A percentile compares a stretch with the other conserved stretches of the same genome.
phyloP scores from a whole-genome alignment of 2,329 filamentous ascomycete species.

The Stromatinia cepivora region DNA sequence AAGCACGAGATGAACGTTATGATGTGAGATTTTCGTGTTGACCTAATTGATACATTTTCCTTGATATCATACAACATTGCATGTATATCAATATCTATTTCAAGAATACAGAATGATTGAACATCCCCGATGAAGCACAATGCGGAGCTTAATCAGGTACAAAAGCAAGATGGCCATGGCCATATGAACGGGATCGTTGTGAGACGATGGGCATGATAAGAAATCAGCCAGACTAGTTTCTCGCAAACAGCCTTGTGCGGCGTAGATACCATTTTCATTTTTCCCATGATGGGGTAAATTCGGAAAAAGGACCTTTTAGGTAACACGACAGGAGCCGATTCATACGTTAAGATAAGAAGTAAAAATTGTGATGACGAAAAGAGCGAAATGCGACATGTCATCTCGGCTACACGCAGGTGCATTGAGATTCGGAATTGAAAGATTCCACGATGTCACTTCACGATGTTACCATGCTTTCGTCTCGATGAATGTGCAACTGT shows the following conservation, averaged over 20 bases:
- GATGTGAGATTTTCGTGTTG: background rate
- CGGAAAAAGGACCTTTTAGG: slow-evolving; percentile 17
- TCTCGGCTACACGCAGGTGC: slow-evolving; percentile 6
- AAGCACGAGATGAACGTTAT: slow-evolving; percentile 7
- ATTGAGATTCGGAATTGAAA: slow-evolving; percentile 13
- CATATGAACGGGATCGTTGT: background rate
- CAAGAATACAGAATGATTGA: background rate
- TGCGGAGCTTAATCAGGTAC: slow-evolving; percentile 13
- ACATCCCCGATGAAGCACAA: background rate
- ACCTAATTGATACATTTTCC: background rate
- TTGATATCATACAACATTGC: background rate
- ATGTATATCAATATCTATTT: background rate
- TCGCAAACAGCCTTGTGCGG: background rate
- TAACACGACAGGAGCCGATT: slow-evolving; percentile 9
- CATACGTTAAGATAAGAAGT: slow-evolving; percentile 5
- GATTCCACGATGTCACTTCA: slow-evolving; percentile 11
- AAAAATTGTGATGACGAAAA: background rate
- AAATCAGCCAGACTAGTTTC: background rate
- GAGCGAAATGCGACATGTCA: slow-evolving; percentile 11
- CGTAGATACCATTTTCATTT: background rate
- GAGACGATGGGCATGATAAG: background rate
- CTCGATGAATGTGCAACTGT: background rate
- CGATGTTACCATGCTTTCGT: background rate
- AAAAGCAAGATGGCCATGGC: background rate
- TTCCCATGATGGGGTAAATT: background rate